A percentile compares a stretch with the other conserved stretches of the same genome.
Evolutionary conservation across 2,329 filamentous ascomycete genomes (phyloP).

Genomic region (Aplosporella prunicola): DNA sequence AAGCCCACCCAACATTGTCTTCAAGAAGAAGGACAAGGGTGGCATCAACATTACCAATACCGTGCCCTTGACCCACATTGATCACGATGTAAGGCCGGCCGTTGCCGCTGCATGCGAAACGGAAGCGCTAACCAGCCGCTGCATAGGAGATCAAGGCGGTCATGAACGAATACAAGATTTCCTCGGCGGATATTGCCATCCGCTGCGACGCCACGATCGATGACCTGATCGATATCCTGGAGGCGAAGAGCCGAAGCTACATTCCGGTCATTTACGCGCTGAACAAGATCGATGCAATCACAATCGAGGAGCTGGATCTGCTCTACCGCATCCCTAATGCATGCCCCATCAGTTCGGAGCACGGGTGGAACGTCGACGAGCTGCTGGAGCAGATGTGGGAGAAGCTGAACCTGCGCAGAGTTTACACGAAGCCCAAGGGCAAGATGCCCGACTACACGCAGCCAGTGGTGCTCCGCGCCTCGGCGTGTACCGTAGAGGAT

Average conservation of each 20-base stretch:
- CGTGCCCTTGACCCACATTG: constrained; percentile 82
- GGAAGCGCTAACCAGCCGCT: neutral
- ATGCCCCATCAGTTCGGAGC: constrained; percentile 90
- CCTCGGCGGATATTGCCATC: constrained; percentile 93
- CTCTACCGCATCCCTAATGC: constrained; percentile 95
- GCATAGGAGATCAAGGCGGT: constrained; percentile 83
- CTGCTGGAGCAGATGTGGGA: constrained; percentile 98
- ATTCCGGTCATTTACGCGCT: constrained; percentile 98
- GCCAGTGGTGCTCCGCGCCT: constrained; percentile 79
- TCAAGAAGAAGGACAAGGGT: constrained; percentile 99
- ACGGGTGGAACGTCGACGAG: constrained; percentile 95
- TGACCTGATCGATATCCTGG: constrained; percentile 90
- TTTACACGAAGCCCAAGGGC: constrained; percentile 98
- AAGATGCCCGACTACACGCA: constrained; percentile 84
- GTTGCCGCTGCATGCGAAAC: neutral
- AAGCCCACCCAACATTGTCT: constrained; percentile 93
- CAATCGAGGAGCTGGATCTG: constrained; percentile 92
- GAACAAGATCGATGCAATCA: constrained; percentile 98
- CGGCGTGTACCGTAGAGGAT: constrained; percentile 84
- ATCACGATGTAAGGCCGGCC: constrained; percentile 53
- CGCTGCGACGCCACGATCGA: constrained; percentile 96
- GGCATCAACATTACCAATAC: constrained; percentile 95
- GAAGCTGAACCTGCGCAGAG: constrained; percentile 78
- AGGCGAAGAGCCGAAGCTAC: constrained; percentile 89
- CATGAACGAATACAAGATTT: constrained; percentile 94